Evolutionary conservation across 495 filamentous ascomycete species (phyloP).

Genomic region (Jackrogersella multiformis): DNA sequence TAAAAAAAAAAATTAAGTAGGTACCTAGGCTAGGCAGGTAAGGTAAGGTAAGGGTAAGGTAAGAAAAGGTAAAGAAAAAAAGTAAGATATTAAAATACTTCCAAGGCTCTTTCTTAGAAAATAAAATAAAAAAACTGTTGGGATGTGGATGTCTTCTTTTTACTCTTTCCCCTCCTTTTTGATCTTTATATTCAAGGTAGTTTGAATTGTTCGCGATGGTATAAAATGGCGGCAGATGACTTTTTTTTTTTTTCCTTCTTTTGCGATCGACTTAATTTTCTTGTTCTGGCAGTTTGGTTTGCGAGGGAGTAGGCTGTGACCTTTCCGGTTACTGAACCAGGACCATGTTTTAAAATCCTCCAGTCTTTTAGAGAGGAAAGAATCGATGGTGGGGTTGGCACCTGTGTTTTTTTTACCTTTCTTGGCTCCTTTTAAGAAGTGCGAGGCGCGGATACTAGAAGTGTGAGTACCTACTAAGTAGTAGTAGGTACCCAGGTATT

Average conservation of each 20-base stretch:
- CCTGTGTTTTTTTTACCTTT: conserved; percentile 14
- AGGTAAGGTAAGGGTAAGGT: not conserved
- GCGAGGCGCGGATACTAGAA: conserved; percentile 27
- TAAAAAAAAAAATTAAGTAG: conserved; percentile 4
- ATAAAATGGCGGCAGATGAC: conserved; percentile 22
- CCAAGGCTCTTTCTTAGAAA: too few relatives aligned
- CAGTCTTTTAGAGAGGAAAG: conserved; percentile 26
- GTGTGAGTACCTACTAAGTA: too few relatives aligned
- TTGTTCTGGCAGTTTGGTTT: conserved; percentile 16
- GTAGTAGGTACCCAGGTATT: conserved; percentile 10
- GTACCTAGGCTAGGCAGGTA: not conserved
- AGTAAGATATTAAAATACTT: too few relatives aligned
- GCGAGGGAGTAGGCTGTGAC: conserved; percentile 19
- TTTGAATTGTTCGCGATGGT: conserved; percentile 24
- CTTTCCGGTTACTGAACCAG: conserved; percentile 30
- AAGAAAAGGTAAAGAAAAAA: not conserved
- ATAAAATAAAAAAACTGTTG: too few relatives aligned
- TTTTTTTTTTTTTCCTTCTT: too few relatives aligned
- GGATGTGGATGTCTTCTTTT: conserved; percentile 2
- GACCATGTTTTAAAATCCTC: conserved; percentile 30
- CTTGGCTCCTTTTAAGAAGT: conserved; percentile 34
- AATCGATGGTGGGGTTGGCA: conserved; percentile 37
- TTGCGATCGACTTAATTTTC: conserved; percentile 23
- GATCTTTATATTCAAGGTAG: not conserved
- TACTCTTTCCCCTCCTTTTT: not conserved